Conservation (phyloP, 441 rosid species). For the Aleurites moluccanus region DNA sequence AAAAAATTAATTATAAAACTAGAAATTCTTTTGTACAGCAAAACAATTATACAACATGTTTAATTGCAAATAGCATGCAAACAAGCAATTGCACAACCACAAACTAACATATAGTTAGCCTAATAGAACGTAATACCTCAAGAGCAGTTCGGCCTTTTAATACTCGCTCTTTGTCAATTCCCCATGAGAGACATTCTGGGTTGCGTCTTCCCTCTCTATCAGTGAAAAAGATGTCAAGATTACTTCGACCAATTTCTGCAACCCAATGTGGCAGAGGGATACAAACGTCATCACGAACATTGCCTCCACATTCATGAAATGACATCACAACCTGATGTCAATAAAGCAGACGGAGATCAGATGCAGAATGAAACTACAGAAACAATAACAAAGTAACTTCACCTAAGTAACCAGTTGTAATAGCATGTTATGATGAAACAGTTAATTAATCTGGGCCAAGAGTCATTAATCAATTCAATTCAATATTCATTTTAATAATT, state of each 20-base stretch:
- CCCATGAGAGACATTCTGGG: conserved; percentile 98
- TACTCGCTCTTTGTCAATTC: conserved; percentile 86
- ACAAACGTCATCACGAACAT: conserved; percentile 98
- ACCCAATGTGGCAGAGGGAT: conserved; percentile 99
- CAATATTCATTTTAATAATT: too few relatives aligned
- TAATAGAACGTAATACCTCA: conserved; percentile 59
- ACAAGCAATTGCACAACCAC: not conserved
- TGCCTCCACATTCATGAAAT: conserved; percentile 99
- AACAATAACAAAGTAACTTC: conserved; percentile 16
- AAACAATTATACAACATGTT: not conserved
- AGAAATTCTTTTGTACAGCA: not conserved
- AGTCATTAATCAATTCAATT: too few relatives aligned
- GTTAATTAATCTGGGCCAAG: too few relatives aligned
- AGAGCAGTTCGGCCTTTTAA: conserved; percentile 91
- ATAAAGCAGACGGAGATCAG: conserved; percentile 24
- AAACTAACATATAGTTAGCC: not conserved
- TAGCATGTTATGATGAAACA: not conserved
- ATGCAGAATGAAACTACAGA: conserved; percentile 24
- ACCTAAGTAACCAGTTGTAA: not conserved
- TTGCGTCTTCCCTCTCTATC: conserved; percentile 97
- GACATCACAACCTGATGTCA: conserved; percentile 85
- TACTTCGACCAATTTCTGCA: conserved; percentile 90
- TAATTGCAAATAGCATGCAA: conserved; percentile 13
- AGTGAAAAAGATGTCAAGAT: conserved; percentile 93
- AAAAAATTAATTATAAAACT: conserved; percentile 15